Evolutionary conservation across 2,329 filamentous ascomycete genomes (phyloP), one percentile per base, ranked within the genome.

Genomic region (Colletotrichum ledebouriae): DNA sequence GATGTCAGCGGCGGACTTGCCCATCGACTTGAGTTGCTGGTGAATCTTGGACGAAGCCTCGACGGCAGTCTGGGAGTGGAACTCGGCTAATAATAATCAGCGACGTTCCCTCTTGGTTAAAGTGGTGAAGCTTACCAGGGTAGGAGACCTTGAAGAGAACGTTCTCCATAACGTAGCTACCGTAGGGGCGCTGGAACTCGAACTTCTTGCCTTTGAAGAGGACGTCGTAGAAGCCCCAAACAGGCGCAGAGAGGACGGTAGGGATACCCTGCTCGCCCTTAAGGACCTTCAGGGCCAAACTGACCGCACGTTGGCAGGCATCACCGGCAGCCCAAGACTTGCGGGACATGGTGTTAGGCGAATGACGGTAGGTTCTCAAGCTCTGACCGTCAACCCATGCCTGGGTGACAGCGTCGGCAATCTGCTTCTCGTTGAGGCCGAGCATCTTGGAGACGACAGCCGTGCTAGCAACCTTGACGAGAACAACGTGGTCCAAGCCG

Each of bases 101-200:
- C 25, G 22, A 22, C 15, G 20, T 5, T 44, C 46, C 6, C 13
- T 7, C 4, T n/a, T 39, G 37, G 29, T 22, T 9, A n/a, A 63
- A 29, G 58, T 10, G 17, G 47, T 33, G 20, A 29, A 42, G 79
- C 87, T 79, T 85, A 94, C 92, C 92, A 77, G 95, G 95, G 81
- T 98, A 98, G 52, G 96, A 99, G 70, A 99, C 96, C 89, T 99
- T 99, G 91, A 99, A 99, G 72, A 99, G 90, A 70, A 99, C 94
- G 78, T 98, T 99, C 89, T 99, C 96, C 96, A 99, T 99, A 73
- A 99, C 96, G 81, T 99, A 99, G 86, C 92, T 97, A 78, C 94
- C 95, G 78, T 99, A 99, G 67, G 91, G 90, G 71, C 96, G 90
- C 86, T 98, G 95, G 87, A 98, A 99, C 81, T 94, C 86, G 80